A percentile compares a stretch with the other conserved stretches of the same genome.
These are phyloP conservation scores for Monilinia aucupariae DNA, from an alignment of 2,329 filamentous ascomycete species.

Conservation along the genomic window DNA sequence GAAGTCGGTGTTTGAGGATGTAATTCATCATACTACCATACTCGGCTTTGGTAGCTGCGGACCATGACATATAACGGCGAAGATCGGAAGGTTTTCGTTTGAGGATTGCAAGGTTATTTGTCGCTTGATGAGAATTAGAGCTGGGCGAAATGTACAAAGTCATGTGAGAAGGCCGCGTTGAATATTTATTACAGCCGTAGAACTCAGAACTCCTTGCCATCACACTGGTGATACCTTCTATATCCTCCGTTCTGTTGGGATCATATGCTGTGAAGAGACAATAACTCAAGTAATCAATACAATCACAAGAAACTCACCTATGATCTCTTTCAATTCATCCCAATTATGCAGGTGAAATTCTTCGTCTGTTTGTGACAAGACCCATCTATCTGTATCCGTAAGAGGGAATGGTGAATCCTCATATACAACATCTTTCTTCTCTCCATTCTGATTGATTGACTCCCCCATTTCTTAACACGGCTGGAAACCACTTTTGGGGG, in stretches of 20 bases:
- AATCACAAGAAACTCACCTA: constrained; percentile 43
- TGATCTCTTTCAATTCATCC: constrained; percentile 64
- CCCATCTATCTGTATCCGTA: constrained; percentile 52
- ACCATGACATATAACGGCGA: constrained; percentile 73
- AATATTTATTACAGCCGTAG: background rate
- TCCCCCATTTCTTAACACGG: constrained; percentile 5
- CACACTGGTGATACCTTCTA: constrained; percentile 6
- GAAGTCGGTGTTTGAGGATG: constrained; percentile 66
- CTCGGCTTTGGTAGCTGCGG: constrained; percentile 58
- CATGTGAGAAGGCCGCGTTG: background rate
- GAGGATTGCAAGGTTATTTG: constrained; percentile 64
- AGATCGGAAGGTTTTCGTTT: constrained; percentile 78
- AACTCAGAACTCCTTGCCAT: background rate
- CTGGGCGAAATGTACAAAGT: background rate
- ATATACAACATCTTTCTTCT: background rate
- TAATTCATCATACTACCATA: constrained; percentile 79
- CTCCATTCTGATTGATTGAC: background rate
- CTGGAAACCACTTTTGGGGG: constrained; percentile 13
- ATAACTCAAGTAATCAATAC: background rate
- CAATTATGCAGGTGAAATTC: constrained; percentile 68
- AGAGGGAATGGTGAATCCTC: constrained; percentile 48
- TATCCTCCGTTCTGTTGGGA: background rate
- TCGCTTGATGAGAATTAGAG: constrained; percentile 34
- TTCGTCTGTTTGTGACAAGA: constrained; percentile 60
- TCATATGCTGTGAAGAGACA: background rate